A percentile compares a stretch with the other conserved stretches of the same genome.
These are phyloP conservation scores for Aegle marmelos DNA, from an alignment of 345 rosid genomes.

Conservation along the genomic window DNA sequence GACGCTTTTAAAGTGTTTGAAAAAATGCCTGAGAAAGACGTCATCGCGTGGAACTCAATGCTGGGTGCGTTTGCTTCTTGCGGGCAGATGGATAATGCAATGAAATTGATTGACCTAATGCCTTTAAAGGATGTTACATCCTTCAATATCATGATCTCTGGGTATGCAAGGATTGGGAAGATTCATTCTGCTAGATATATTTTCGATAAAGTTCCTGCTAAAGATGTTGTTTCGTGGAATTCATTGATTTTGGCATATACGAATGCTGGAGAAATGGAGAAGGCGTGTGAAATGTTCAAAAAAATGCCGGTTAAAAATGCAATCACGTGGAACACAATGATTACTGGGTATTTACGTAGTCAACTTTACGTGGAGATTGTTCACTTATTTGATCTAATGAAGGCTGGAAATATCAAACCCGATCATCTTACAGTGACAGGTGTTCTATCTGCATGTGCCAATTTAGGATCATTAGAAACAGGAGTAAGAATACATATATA, in stretches of 20 bases:
- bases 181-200: constrained; percentile 7
- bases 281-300: constrained; percentile 13
- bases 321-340: constrained; percentile 28
- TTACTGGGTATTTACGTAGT: constrained; percentile 23
- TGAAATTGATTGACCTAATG: constrained; percentile 20
- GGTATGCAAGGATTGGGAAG: constrained; percentile 15
- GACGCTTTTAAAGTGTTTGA: constrained; percentile 25
- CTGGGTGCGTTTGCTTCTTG: constrained; percentile 17
- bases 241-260: constrained; percentile 15
- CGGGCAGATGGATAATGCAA: constrained; percentile 18
- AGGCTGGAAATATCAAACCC: constrained; percentile 1
- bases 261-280: constrained; percentile 15
- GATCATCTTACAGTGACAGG: constrained; percentile 18
- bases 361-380: constrained; percentile 11
- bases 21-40: constrained; percentile 17
- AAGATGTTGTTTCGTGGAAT: constrained; percentile 27
- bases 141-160: constrained; percentile 26
- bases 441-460: constrained; percentile 26
- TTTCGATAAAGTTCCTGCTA: constrained; percentile 15
- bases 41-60: constrained; percentile 26
- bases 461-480: constrained; percentile 20
- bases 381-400: constrained; percentile 25
- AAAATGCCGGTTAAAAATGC: constrained; percentile 18
- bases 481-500: constrained; percentile 12
- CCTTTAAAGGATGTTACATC: constrained; percentile 23